Conservation (phyloP, 2,329 filamentous ascomycete species). For the Onygenales sp. region DNA sequence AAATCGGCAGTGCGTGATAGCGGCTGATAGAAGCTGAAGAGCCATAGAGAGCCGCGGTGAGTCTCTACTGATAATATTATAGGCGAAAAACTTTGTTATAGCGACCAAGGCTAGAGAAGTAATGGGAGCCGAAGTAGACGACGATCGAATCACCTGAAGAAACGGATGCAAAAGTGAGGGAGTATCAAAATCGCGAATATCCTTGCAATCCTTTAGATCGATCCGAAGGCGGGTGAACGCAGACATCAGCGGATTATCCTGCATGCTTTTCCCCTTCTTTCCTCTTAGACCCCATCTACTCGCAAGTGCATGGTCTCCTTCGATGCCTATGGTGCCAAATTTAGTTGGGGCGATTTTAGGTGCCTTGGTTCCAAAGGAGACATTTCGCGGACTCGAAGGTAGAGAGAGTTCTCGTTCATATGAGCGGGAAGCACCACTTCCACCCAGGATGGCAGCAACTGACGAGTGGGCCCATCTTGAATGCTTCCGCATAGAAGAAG, state of each 20-base stretch:
- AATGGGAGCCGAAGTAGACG: slow-evolving; percentile 90
- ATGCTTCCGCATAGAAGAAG: slow-evolving; percentile 96
- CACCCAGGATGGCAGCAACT: slow-evolving; percentile 88
- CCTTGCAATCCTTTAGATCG: slow-evolving; percentile 80
- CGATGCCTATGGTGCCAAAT: slow-evolving; percentile 15
- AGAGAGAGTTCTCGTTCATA: slow-evolving; percentile 33
- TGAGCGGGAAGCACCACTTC: slow-evolving; percentile 43
- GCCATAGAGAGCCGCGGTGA: slow-evolving; percentile 84
- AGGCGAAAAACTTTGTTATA: slow-evolving; percentile 92
- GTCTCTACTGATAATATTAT: slow-evolving; percentile 74
- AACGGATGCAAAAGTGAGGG: slow-evolving; percentile 86
- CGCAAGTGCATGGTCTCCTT: slow-evolving; percentile 45
- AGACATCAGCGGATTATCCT: slow-evolving; percentile 93
- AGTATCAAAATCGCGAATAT: slow-evolving; percentile 82
- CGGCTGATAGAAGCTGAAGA: slow-evolving; percentile 89
- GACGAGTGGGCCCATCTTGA: slow-evolving; percentile 92
- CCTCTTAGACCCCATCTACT: slow-evolving; percentile 90
- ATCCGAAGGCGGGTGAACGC: slow-evolving; percentile 84
- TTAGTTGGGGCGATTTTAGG: slow-evolving; percentile 14
- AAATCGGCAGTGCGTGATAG: slow-evolving; percentile 95
- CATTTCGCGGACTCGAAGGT: slow-evolving; percentile 25
- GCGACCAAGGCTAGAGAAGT: slow-evolving; percentile 90
- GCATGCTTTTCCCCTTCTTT: slow-evolving; percentile 93
- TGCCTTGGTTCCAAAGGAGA: slow-evolving; percentile 10
- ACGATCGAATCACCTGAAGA: slow-evolving; percentile 90